Evolutionary conservation across 2,329 filamentous ascomycete species (phyloP), one percentile per base, ranked within the genome.

Genomic region (Aspergillus ochraceoroseus): DNA sequence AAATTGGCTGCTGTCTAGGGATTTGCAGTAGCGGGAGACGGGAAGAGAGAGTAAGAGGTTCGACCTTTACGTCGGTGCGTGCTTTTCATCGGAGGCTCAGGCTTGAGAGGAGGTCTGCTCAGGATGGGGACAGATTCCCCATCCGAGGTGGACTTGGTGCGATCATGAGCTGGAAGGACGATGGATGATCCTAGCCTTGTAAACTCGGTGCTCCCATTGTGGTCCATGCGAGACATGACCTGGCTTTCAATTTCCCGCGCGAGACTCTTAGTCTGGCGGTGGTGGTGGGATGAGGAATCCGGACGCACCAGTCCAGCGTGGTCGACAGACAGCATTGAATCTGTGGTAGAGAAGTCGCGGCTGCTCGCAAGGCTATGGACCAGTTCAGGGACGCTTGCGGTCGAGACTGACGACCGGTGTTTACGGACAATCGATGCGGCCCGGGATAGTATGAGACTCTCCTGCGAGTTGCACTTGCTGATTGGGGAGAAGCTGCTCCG

Each of bases 391-490:
- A 71, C 61, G 43, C 65, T 70, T 14, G 58, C 62, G 12, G 67
- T 67, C 2, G 70, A 73, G 18, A 67, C 59, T 2, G 68, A 70
- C 3, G 69, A 72, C 38, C 68, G 65, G 49, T 70, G 68, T 40
- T 70, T 71, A 32, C 67, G 66, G 26, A 62, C 65, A 40, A 70
- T 63, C 0, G 68, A 71, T n/a, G 67, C 66, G 6, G 68, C 66
- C 27, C 67, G 67, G 5, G 73, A 75, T 37, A 74, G 61, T 27
- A 75, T 67, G 47, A 76, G 70, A 54, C 73, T 77, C 53, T 77
- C 74, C 42, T 76, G 74, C 4, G 74, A 77, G 54, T 73, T 75
- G 49, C 71, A 72, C 47, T 75, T 75, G 65, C 74, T 77, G 36
- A 74, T 70, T 9, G 70, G 70, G 2, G 72, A 70, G 41, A 66